These are phyloP conservation scores for Metarhizium rileyi DNA, from an alignment of 2,329 filamentous ascomycete species.

Conservation along the genomic window DNA sequence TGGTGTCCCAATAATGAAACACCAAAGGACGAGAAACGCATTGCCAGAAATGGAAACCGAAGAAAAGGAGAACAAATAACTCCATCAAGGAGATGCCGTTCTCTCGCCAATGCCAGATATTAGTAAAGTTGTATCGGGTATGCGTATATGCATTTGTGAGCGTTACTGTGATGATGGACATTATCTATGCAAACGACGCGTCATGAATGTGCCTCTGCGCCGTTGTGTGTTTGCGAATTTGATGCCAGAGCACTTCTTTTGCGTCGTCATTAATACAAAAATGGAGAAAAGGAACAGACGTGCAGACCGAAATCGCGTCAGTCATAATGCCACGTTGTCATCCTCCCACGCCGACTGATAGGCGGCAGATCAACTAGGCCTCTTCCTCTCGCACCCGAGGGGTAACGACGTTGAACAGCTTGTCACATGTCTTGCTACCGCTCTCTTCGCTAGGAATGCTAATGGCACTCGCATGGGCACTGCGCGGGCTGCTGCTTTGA, in stretches of 20 bases:
- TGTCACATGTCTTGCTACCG: constrained; percentile 13
- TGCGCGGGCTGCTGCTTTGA: constrained; percentile 55
- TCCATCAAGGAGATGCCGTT: constrained; percentile 4
- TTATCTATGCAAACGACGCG: constrained; percentile 1
- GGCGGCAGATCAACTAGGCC: constrained; percentile 12
- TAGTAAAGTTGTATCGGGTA: constrained; percentile 7
- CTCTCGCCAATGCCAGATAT: constrained; percentile 3
- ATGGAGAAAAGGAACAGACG: background rate
- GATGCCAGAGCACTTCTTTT: background rate
- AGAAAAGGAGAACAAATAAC: background rate
- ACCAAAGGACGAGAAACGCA: background rate
- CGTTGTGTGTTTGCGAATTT: background rate
- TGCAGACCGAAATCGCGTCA: background rate
- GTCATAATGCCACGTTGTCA: background rate
- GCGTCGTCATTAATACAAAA: constrained; percentile 1
- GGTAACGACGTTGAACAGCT: constrained; percentile 8
- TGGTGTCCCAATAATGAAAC: background rate
- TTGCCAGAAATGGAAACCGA: background rate
- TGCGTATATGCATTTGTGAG: constrained; percentile 5
- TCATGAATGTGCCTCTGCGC: background rate
- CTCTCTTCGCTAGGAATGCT: constrained; percentile 25
- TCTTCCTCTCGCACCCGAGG: constrained; percentile 22
- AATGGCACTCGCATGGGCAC: constrained; percentile 48
- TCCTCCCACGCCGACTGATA: background rate
- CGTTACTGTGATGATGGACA: constrained; percentile 1